Percentiles rank a stretch among this genome's conserved stretches.
These are phyloP conservation scores for Podila horticola DNA, from an alignment of 192 early-diverging fungal genomes.

Conservation along the genomic window DNA sequence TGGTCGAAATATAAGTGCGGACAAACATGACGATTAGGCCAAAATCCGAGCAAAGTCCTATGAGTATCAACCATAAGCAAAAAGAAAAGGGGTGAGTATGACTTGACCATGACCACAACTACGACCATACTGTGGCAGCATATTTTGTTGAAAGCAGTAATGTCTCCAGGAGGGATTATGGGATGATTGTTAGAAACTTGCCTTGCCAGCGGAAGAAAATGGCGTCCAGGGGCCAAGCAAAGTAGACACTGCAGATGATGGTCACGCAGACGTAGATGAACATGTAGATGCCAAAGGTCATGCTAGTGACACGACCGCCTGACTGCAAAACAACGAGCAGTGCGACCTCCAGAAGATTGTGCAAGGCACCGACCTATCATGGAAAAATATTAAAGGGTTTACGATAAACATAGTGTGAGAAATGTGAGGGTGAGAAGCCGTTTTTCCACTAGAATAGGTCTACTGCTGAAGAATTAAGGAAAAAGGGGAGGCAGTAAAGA, in stretches of 20 bases:
- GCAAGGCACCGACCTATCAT: conserved; percentile 36
- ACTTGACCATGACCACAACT: too few species aligned
- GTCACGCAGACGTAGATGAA: conserved; percentile 28
- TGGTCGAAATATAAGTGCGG: conserved; percentile 32
- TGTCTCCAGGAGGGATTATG: too few species aligned
- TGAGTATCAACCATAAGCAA: not conserved
- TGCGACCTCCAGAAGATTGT: conserved; percentile 55
- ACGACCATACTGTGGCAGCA: too few species aligned
- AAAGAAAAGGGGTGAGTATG: too few species aligned
- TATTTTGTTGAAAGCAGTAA: too few species aligned
- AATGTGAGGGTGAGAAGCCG: not conserved
- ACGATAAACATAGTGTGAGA: not conserved
- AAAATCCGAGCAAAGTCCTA: conserved; percentile 54
- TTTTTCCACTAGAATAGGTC: not conserved
- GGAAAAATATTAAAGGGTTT: not conserved
- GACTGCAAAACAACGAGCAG: conserved; percentile 50
- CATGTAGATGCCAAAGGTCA: conserved; percentile 46
- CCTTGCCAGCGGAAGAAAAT: conserved; percentile 56
- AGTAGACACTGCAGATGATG: conserved; percentile 35
- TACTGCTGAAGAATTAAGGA: not conserved
- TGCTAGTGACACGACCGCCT: conserved; percentile 42
- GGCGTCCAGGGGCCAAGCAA: conserved; percentile 51
- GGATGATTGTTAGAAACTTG: not conserved
- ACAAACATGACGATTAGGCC: conserved; percentile 43
- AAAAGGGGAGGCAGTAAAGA: not conserved